phyloP scores from a whole-genome alignment of 768 basidiomycete species.

The Trametes cubensis region DNA sequence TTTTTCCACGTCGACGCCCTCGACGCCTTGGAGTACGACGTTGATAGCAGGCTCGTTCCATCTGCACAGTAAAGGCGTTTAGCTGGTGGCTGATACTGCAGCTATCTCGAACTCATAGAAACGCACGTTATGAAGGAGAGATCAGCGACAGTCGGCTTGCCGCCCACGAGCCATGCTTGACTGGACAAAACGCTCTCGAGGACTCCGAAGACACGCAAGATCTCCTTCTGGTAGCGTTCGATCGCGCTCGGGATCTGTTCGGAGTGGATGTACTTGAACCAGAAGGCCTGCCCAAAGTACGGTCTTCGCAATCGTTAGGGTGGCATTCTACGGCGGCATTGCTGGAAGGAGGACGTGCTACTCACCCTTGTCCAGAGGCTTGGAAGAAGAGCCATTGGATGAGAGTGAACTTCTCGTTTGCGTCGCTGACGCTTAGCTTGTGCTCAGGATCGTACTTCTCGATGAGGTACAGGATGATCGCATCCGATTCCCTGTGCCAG shows the following conservation, averaged over 20 bases:
- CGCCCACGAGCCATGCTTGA: constrained; percentile 33
- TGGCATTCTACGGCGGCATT: not conserved
- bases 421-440: constrained; percentile 30
- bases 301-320: constrained; percentile 18
- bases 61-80: no score
- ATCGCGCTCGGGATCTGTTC: constrained; percentile 34
- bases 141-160: constrained; percentile 26
- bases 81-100: no score
- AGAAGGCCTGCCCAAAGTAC: constrained; percentile 33
- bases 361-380: constrained; percentile 26
- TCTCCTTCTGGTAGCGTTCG: constrained; percentile 36
- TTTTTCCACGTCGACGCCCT: no score
- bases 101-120: no score
- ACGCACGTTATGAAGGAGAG: no score
- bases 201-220: constrained; percentile 31
- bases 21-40: no score
- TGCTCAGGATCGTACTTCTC: constrained; percentile 47
- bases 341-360: not conserved
- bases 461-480: constrained; percentile 46
- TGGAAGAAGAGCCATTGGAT: constrained; percentile 47
- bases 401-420: constrained; percentile 6
- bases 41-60: no score
- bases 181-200: constrained; percentile 35
- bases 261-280: constrained; percentile 31
- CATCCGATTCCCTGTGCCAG: constrained; percentile 35